These are phyloP conservation scores for Trapa bicornis DNA, from an alignment of 345 rosid species.

Conservation along the genomic window DNA sequence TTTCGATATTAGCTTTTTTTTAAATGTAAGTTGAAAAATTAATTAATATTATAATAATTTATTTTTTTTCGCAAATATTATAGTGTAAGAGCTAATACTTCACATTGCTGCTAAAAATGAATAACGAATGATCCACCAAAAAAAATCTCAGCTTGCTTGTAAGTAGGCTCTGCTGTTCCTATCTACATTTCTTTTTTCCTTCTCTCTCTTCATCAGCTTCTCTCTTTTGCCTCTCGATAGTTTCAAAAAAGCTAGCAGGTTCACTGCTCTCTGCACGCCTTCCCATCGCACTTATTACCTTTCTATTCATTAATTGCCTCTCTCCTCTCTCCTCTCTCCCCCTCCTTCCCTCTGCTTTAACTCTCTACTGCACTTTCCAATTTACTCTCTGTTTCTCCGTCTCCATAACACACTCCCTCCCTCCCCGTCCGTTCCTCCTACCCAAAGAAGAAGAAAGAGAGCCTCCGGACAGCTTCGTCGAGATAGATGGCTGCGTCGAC, in stretches of 20 bases:
- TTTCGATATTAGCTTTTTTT: no score
- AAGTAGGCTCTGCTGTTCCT: no score
- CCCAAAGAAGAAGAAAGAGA: background rate
- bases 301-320: background rate
- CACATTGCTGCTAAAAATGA: no score
- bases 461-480: background rate
- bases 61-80: no score
- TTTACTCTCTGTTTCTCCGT: slow-evolving; percentile 3
- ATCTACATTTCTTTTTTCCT: background rate
- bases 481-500: slow-evolving; percentile 7
- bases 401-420: background rate
- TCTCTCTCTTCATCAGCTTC: background rate
- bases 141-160: no score
- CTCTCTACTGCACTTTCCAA: background rate
- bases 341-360: background rate
- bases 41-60: no score
- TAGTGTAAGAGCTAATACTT: no score
- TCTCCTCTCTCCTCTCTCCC: background rate
- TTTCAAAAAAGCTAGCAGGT: slow-evolving; percentile 12
- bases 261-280: slow-evolving; percentile 5
- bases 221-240: slow-evolving; percentile 8
- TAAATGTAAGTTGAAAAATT: no score
- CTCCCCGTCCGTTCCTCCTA: no score
- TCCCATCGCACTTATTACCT: background rate
- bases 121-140: no score